A percentile compares a stretch with the other conserved stretches of the same genome.
These are phyloP conservation scores for Boletus pseudo-olivaceus DNA, from an alignment of 768 basidiomycete genomes.

Conservation along the genomic window DNA sequence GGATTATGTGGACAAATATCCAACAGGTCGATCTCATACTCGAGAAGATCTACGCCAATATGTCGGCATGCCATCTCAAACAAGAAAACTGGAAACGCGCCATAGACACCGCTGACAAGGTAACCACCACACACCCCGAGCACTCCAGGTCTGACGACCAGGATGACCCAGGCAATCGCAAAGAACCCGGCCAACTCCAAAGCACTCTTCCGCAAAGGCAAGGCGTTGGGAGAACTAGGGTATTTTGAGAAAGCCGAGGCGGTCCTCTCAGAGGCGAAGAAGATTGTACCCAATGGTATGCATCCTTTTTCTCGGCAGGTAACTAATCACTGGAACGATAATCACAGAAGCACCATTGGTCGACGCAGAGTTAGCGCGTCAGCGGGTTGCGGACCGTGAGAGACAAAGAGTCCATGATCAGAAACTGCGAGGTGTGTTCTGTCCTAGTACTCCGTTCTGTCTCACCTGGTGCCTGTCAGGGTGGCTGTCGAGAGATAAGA, in stretches of 20 bases:
- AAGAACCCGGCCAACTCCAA: constrained; percentile 78
- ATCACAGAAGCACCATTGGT: constrained; percentile 51
- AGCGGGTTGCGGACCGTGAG: constrained; percentile 62
- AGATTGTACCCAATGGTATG: constrained; percentile 58
- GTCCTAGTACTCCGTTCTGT: neutral
- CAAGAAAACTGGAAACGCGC: constrained; percentile 77
- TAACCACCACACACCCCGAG: constrained; percentile 11
- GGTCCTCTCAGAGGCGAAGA: constrained; percentile 61
- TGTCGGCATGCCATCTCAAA: constrained; percentile 82
- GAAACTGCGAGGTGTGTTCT: constrained; percentile 64
- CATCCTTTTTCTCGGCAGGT: neutral
- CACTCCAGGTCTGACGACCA: neutral
- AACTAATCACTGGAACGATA: neutral
- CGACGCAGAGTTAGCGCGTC: constrained; percentile 61
- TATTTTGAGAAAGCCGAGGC: constrained; percentile 71
- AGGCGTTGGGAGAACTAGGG: constrained; percentile 73
- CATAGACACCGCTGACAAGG: constrained; percentile 80
- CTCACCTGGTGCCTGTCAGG: constrained; percentile 19
- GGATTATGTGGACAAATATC: neutral
- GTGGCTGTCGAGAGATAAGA: constrained; percentile 34
- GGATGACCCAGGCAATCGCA: constrained; percentile 52
- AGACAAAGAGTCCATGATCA: constrained; percentile 61
- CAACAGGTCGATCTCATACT: constrained; percentile 66
- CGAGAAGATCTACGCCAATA: constrained; percentile 82
- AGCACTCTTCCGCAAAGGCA: constrained; percentile 77